These are phyloP conservation scores for Mortierella claussenii DNA, from an alignment of 192 early-diverging fungal genomes.

Conservation along the genomic window DNA sequence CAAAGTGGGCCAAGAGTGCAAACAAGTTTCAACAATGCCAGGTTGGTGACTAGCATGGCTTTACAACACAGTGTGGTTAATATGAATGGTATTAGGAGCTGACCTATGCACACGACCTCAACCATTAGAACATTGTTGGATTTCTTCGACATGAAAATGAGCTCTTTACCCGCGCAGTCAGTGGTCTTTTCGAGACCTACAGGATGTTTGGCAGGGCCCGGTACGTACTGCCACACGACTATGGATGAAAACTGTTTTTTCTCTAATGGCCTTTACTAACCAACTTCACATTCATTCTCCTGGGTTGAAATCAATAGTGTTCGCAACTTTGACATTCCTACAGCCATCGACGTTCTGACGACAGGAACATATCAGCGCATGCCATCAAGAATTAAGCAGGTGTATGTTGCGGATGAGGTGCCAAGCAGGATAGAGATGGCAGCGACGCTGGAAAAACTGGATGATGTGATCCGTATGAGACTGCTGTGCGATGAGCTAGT, in stretches of 20 bases:
- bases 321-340: constrained; percentile 84
- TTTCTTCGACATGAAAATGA: constrained; percentile 72
- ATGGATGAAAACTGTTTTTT: too few relatives aligned
- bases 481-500: constrained; percentile 78
- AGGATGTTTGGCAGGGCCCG: constrained; percentile 61
- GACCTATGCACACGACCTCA: too few relatives aligned
- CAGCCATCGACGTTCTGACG: constrained; percentile 87
- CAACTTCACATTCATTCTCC: too few relatives aligned
- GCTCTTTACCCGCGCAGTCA: constrained; percentile 68
- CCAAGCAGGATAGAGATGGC: constrained; percentile 69
- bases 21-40: constrained; percentile 78
- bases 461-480: constrained; percentile 78
- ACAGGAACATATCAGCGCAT: constrained; percentile 85
- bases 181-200: constrained; percentile 64
- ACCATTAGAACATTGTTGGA: constrained; percentile 63
- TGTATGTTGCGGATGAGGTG: constrained; percentile 63
- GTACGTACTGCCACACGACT: constrained; percentile 29
- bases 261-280: too few relatives aligned
- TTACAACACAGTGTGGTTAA: too few relatives aligned
- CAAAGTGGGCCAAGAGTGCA: constrained; percentile 80
- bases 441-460: constrained; percentile 67
- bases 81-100: too few relatives aligned
- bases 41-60: constrained; percentile 43
- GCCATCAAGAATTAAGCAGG: constrained; percentile 77
- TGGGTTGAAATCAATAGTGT: too few relatives aligned